Evolutionary conservation across 2,329 filamentous ascomycete species (phyloP), one percentile per base, ranked within the genome.

Genomic region (Fusarium succisae): DNA sequence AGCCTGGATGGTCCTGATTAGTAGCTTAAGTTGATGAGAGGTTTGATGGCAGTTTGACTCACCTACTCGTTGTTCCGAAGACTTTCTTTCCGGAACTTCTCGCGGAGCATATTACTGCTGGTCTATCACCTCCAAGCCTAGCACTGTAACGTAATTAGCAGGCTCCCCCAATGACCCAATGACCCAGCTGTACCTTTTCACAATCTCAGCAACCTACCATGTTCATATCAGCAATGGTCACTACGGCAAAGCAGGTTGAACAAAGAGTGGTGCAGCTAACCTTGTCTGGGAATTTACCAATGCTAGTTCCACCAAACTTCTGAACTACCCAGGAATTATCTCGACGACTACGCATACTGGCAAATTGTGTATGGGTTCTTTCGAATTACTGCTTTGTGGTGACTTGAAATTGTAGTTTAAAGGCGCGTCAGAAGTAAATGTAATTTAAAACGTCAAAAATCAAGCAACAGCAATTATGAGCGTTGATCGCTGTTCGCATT

Each of bases 121-220:
- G 53, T 2, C 53, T 43, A 1, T 55, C 53, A 1, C 53, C 37
- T 10, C 53, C 53, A n/a, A 55, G 53, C 22, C 53, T 30, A 6
- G 53, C 37, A 14, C 53, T 55, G 11, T 2, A 18, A 13, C 2
- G 14, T 15, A 8, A 30, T 55, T 55, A 55, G 35, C 22, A 6
- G 22, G 17, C 32, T 11, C 7, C 4, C 15, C 13, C 5, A 6
- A 24, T 10, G 15, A 4, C 1, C 2, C 18, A 22, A 6, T 14
- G 14, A 0, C 3, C 14, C 6, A 30, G 11, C 10, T 39, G 24
- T 43, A 30, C 53, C 37, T 43, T 8, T 55, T 55, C 8, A 55
- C 37, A 17, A 55, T 55, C 24, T 55, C 53, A 3, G 53, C 37
- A 55, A 55, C 53, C 53, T 55, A 10, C 22, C 26, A 41, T n/a